Evolutionary conservation across 2,329 filamentous ascomycete genomes (phyloP), one percentile per base, ranked within the genome.

Genomic region (Cytospora piceae): DNA sequence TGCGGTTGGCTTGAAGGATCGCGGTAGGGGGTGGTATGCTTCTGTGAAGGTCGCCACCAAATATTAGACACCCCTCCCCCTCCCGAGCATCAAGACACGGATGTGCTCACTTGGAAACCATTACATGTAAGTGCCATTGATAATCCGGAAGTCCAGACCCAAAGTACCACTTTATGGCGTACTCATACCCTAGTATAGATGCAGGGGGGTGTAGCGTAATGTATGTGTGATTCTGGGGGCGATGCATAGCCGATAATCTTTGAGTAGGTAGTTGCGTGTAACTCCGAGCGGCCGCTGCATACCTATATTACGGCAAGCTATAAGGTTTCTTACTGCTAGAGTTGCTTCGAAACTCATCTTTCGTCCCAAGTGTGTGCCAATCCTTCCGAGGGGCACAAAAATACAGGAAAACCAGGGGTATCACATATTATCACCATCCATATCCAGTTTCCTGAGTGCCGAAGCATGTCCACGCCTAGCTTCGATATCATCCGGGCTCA

Each of bases 341-440:
- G 7, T 46, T 8, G 42, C 8, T 5, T n/a, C n/a, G n/a, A n/a
- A n/a, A 46, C 4, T 15, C 11, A 8, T 32, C 42, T 51, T 27
- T 22, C 51, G 20, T 34, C 31, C 58, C 24, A 37, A 49, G 5
- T 9, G 14, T 14, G 12, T 22, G 34, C 17, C 42, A 31, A 11
- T 39, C 15, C 52, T 54, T 4, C 31, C 22, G 9, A 31, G 11
- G 8, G 3, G 14, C 6, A 51, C 46, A 29, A n/a, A 12, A 32
- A 46, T 17, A 22, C 39, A 22, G 22, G 5, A 57, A 51, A 51
- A 49, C 20, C 24, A 34, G 34, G 61, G 61, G 61, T 63, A 63
- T 63, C 60, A 63, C 49, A 27, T 57, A 57, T 37, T 63, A 39
- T 31, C 32, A 29, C 60, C 34, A 39, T 63, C 22, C n/a, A 51